A percentile compares a stretch with the other conserved stretches of the same genome.
phyloP scores from a whole-genome alignment of 257 asterid genomes.

The Petunia axillaris region DNA sequence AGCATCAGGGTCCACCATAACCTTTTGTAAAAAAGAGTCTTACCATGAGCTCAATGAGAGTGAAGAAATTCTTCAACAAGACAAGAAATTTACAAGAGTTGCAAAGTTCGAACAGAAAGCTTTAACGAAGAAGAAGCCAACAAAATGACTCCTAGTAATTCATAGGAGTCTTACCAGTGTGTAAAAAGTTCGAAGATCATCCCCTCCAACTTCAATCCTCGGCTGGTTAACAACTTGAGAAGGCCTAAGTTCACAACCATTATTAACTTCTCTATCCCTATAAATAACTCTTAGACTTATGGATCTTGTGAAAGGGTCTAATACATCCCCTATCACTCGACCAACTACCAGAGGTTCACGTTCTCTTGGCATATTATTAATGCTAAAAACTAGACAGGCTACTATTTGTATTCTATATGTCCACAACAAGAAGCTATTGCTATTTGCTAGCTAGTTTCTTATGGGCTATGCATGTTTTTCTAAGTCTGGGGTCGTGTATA shows the following conservation, averaged over 20 bases:
- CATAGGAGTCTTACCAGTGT: constrained; percentile 47
- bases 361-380: constrained; percentile 48
- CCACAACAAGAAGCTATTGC: neutral
- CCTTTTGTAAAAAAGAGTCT: constrained; percentile 27
- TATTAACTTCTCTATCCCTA: constrained; percentile 48
- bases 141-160: no score
- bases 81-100: no score
- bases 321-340: constrained; percentile 67
- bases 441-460: neutral
- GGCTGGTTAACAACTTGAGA: constrained; percentile 70
- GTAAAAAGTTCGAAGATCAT: constrained; percentile 71
- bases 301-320: constrained; percentile 64
- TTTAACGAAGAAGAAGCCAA: no score
- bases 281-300: constrained; percentile 47
- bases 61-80: neutral
- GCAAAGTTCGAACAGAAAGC: no score
- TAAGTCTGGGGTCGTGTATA: neutral
- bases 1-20: constrained; percentile 77
- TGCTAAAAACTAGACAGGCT: neutral
- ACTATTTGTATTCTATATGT: neutral
- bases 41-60: no score
- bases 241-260: constrained; percentile 69
- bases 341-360: constrained; percentile 70
- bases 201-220: constrained; percentile 76
- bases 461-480: neutral